Evolutionary conservation across 2,329 filamentous ascomycete genomes (phyloP).

Genomic region (Aspergillus sp.): DNA sequence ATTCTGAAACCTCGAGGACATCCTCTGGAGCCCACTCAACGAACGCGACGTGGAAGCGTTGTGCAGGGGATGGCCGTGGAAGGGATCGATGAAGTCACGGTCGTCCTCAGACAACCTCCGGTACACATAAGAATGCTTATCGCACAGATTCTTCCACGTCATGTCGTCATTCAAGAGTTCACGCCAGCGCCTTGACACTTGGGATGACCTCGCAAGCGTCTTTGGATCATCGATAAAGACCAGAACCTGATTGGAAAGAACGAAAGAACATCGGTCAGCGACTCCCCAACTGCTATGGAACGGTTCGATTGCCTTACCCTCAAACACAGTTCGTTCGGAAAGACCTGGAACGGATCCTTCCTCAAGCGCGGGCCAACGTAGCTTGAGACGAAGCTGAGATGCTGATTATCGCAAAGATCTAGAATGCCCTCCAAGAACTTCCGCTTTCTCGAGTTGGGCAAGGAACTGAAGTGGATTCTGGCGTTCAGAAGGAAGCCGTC

Average conservation of each 20-base stretch:
- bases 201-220: constrained; percentile 82
- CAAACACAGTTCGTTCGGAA: constrained; percentile 88
- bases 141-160: constrained; percentile 95
- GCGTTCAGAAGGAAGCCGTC: constrained; percentile 74
- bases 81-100: constrained; percentile 26
- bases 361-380: constrained; percentile 91
- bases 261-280: constrained; percentile 8
- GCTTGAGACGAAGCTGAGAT: constrained; percentile 90
- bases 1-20: constrained; percentile 24
- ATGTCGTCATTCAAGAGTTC: constrained; percentile 92
- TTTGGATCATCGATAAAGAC: constrained; percentile 97
- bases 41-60: constrained; percentile 12
- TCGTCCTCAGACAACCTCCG: constrained; percentile 45
- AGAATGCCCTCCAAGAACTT: constrained; percentile 77
- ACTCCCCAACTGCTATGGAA: neutral
- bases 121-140: constrained; percentile 93
- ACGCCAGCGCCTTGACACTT: constrained; percentile 91
- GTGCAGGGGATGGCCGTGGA: constrained; percentile 19
- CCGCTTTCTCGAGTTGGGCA: constrained; percentile 66
- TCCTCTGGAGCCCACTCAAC: constrained; percentile 15
- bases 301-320: constrained; percentile 55
- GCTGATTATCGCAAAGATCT: constrained; percentile 88
- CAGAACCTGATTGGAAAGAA: constrained; percentile 59
- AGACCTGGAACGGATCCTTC: constrained; percentile 86
- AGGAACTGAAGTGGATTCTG: constrained; percentile 67